Evolutionary conservation across 2,329 filamentous ascomycete species (phyloP), one percentile per base, ranked within the genome.

Genomic region (Ophiostoma sp.): DNA sequence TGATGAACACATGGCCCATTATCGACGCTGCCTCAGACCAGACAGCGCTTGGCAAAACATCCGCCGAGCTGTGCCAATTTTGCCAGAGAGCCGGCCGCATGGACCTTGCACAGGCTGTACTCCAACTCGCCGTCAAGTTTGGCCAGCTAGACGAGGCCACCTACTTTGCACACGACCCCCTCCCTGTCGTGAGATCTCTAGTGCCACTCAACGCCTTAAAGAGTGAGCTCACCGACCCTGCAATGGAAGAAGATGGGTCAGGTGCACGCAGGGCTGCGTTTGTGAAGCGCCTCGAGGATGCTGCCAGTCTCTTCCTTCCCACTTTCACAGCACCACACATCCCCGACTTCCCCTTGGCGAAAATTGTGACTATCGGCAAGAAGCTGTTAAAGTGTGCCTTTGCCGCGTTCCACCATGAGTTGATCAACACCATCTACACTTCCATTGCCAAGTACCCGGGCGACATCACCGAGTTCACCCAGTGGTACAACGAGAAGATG

Each of bases 111-210:
- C 75, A 77, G 36, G 75, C 74, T 3, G 76, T 84, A 3, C 76
- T 85, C 5, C 71, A 50, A 31, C 66, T 75, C 4, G 77, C 80
- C 6, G 52, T 82, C 4, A 61, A 64, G 2, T 72, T 76, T 15
- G 79, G 79, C 0, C 74, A 78, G 5, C 69, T 84, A 1, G 75
- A 79, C 19, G 81, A 82, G 74, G 76, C 70, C 8, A 74, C 77
- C 17, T 85, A 81, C 63, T 80, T 81, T 69, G 78, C 77, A n/a
- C 80, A 82, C 74, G 69, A 80, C 0, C 83, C 84, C 8, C 57
- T 82, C 1, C 22, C 75, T 1, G 76, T 84, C 11, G 80, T 85
- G 48, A 75, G 81, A 3, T 77, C 74, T 7, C 73, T 80, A 28
- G 42, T 55, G 6, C 70, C 75, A 5, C n/a, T 50, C 7, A n/a